A percentile compares a stretch with the other conserved stretches of the same genome.
These are phyloP conservation scores for Metarhizium sp. DNA, from an alignment of 2,329 filamentous ascomycete species.

Conservation along the genomic window DNA sequence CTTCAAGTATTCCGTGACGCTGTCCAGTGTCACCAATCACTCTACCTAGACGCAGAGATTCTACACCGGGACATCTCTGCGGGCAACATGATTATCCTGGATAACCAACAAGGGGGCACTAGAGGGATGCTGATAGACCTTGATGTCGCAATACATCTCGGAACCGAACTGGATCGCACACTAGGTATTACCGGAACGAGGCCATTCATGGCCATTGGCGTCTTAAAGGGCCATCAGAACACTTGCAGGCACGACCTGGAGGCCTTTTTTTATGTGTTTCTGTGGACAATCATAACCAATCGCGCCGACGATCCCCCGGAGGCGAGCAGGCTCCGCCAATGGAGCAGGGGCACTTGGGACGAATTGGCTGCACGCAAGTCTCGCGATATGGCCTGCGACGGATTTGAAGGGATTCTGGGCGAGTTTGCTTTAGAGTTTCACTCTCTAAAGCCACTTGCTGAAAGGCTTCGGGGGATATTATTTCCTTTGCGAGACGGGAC, in stretches of 20 bases:
- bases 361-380: conserved; percentile 6
- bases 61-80: conserved; percentile 11
- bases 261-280: conserved; percentile 18
- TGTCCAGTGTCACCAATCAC: conserved; percentile 12
- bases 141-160: conserved; percentile 9
- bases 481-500: conserved; percentile 10
- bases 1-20: conserved; percentile 11
- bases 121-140: conserved; percentile 13
- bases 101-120: not conserved
- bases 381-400: conserved; percentile 5
- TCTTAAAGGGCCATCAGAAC: conserved; percentile 5
- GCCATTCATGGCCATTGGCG: conserved; percentile 17
- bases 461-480: conserved; percentile 10
- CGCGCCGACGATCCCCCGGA: conserved; percentile 3
- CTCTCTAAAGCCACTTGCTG: conserved; percentile 10
- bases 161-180: conserved; percentile 2
- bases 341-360: conserved; percentile 7
- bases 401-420: conserved; percentile 9
- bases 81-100: conserved; percentile 12
- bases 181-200: conserved; percentile 7
- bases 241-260: conserved; percentile 19
- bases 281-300: conserved; percentile 6
- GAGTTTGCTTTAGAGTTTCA: conserved; percentile 12
- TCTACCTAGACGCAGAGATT: conserved; percentile 6
- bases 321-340: conserved; percentile 9